Conservation (phyloP, 2,329 filamentous ascomycete genomes). For the Colletotrichum sp. region DNA sequence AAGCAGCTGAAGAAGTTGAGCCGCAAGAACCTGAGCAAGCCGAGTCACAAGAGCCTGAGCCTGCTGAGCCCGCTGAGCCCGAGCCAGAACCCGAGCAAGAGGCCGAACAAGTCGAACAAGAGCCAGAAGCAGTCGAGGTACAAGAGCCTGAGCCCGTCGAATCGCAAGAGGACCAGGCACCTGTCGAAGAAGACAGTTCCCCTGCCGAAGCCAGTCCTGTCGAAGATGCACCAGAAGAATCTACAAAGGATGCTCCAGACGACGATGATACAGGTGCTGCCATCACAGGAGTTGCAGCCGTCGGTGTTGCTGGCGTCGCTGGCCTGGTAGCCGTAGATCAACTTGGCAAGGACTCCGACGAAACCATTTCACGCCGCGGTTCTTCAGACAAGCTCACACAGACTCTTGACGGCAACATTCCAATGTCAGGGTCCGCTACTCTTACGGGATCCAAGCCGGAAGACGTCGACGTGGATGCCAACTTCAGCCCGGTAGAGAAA, state of each 20-base stretch:
- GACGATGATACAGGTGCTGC: not conserved
- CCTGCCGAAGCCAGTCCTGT: not conserved
- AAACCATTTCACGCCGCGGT: not conserved
- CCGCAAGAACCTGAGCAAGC: not conserved
- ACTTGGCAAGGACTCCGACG: not conserved
- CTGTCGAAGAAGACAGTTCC: not conserved
- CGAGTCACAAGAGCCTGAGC: not conserved
- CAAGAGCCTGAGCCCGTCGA: not conserved
- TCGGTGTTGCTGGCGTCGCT: not conserved
- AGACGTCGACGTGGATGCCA: not conserved
- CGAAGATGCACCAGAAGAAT: not conserved
- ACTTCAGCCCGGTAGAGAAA: not conserved
- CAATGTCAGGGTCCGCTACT: not conserved
- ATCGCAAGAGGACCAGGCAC: not conserved
- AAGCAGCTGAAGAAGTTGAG: slow-evolving; percentile 2
- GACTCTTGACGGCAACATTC: not conserved
- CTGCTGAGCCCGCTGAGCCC: not conserved
- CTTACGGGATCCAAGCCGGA: not conserved
- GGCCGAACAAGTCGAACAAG: not conserved
- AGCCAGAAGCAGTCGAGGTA: not conserved
- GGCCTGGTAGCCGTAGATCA: not conserved
- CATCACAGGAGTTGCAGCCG: not conserved
- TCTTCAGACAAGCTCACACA: slow-evolving; percentile 21
- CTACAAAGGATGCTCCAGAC: not conserved
- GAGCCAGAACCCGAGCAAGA: not conserved